Conservation (phyloP, 169 alveolate species). For the Theileria annulata region DNA sequence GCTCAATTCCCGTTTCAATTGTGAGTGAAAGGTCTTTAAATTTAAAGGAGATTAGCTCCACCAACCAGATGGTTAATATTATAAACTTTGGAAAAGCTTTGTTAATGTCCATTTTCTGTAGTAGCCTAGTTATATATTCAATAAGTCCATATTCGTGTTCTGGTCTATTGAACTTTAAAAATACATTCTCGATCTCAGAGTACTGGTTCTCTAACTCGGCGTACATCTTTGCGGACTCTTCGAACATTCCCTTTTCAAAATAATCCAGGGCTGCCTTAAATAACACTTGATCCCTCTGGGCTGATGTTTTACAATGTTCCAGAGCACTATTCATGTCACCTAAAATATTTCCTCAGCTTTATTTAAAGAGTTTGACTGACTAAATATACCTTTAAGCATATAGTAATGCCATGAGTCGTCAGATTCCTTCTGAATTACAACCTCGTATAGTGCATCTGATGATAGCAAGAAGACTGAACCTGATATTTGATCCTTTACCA, state of each 20-base stretch:
- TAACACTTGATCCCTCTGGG: constrained; percentile 52
- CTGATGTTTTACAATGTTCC: constrained; percentile 44
- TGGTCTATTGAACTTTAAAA: constrained; percentile 43
- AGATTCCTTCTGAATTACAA: constrained; percentile 46
- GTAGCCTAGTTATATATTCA: constrained; percentile 43
- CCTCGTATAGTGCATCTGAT: constrained; percentile 37
- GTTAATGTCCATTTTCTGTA: constrained; percentile 40
- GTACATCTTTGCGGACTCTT: constrained; percentile 54
- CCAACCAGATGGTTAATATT: constrained; percentile 57
- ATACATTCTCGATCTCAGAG: constrained; percentile 57
- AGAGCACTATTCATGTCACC: constrained; percentile 57
- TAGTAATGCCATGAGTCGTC: constrained; percentile 64
- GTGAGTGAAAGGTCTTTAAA: constrained; percentile 38
- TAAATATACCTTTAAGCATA: constrained; percentile 39
- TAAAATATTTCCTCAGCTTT: neutral
- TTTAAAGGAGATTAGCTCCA: constrained; percentile 46
- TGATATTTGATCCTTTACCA: constrained; percentile 48
- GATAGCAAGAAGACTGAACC: constrained; percentile 49
- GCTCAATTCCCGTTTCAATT: constrained; percentile 25
- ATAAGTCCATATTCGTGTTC: constrained; percentile 49
- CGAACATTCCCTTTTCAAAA: constrained; percentile 53
- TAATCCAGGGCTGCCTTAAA: constrained; percentile 52
- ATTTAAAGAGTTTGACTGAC: neutral
- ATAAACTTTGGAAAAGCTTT: constrained; percentile 56
- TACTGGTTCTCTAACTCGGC: constrained; percentile 48